Base-by-base conservation (phyloP, 1,284 basidiomycete species). In the Ganoderma meredithae region DNA sequence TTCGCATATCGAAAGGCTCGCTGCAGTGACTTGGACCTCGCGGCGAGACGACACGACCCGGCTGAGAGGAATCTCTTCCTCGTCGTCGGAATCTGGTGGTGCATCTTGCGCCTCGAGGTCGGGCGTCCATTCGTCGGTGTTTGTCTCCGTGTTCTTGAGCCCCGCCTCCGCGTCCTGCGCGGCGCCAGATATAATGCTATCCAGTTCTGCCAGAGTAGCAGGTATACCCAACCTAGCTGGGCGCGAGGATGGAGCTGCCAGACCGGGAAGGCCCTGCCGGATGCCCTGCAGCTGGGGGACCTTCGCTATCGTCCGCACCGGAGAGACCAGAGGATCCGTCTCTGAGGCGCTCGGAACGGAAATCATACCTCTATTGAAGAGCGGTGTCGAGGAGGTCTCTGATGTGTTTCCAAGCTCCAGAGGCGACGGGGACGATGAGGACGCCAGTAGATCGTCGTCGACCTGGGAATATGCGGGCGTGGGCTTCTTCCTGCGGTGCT, bases 61-160 rank as follows among this genome's bases (percentile, higher is more conserved):
- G 17, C 66, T 63, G 25, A 72, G 49, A 25, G 72, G 70, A 5
- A 67, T 31, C 9, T 75, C 72, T 47, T 73, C 67, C 36, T 73
- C 71, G 55, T 70, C 69, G 52, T 73, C 72, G 17, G 73, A 74
- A 22, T 65, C 66, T 17, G 70, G 70, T 6, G 69, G 65, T 7
- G 52, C 64, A 60, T 68, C 73, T 40, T 69, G 68, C n/a, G 39
- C 63, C 15, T 52, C 58, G 7, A 31, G 49, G 12, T 67, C 65
- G 1, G 60, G 60, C 0, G 33, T 43, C 69, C 67, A 73, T 17
- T 64, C 69, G 1, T 65, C 66, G 6, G 53, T 43, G 7, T 19
- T 13, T 19, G 19, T 41, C 22, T 19, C 33, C 7, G 55, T 27
- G 19, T 62, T 67, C 3, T 39, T n/a, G n/a, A 68, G 59, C 22